Conservation (phyloP, 768 basidiomycete species). For the Suillus sp. region DNA sequence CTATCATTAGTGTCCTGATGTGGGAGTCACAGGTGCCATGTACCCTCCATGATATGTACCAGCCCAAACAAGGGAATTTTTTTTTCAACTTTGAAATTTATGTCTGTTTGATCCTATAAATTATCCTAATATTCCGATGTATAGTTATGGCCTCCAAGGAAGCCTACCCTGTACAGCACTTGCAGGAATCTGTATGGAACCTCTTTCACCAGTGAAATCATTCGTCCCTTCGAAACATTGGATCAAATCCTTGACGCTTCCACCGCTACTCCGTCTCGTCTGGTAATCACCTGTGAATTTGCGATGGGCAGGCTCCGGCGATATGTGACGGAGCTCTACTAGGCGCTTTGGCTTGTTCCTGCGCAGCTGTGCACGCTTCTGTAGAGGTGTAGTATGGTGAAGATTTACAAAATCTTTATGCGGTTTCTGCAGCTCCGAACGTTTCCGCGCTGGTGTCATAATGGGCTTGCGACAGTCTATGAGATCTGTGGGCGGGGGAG, state of each 20-base stretch:
- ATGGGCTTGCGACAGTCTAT: constrained; percentile 50
- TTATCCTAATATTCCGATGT: neutral
- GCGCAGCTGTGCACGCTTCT: constrained; percentile 46
- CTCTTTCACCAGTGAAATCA: constrained; percentile 20
- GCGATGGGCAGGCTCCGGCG: constrained; percentile 42
- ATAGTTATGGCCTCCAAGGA: neutral
- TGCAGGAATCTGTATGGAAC: neutral
- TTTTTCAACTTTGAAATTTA: neutral
- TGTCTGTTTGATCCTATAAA: no score
- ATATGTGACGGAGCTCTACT: constrained; percentile 49
- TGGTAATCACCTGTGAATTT: constrained; percentile 27
- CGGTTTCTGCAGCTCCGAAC: constrained; percentile 44
- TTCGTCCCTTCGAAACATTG: constrained; percentile 57
- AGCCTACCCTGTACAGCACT: neutral
- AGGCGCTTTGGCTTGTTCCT: constrained; percentile 46
- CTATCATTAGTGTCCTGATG: no score
- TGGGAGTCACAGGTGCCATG: no score
- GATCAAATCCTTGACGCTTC: constrained; percentile 75
- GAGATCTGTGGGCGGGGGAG: constrained; percentile 41
- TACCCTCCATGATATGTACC: no score
- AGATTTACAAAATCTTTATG: constrained; percentile 71
- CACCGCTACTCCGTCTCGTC: constrained; percentile 62
- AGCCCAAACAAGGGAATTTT: no score
- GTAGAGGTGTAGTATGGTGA: constrained; percentile 49
- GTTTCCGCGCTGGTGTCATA: constrained; percentile 57